phyloP scores from a whole-genome alignment of 805 yeast genomes.

The Teunomyces lycoperdinae region DNA sequence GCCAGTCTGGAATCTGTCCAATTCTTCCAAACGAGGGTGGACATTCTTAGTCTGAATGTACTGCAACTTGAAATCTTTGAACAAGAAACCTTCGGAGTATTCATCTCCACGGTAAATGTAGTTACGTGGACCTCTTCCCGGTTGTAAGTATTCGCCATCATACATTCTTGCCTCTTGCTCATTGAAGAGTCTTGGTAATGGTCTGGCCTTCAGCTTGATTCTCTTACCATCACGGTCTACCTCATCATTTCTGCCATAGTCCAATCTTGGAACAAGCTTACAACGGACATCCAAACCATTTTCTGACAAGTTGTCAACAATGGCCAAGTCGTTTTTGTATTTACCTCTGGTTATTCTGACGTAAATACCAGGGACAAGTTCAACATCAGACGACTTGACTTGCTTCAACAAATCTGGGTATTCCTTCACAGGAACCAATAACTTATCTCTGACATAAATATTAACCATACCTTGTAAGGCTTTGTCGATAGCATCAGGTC shows the following conservation, averaged over 20 bases:
- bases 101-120: slow-evolving; percentile 84
- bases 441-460: slow-evolving; percentile 67
- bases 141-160: slow-evolving; percentile 71
- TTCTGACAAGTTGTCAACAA: slow-evolving; percentile 89
- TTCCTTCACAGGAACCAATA: slow-evolving; percentile 92
- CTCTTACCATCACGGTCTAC: slow-evolving; percentile 46
- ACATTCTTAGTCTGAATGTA: slow-evolving; percentile 78
- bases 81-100: slow-evolving; percentile 82
- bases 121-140: slow-evolving; percentile 57
- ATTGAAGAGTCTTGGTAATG: slow-evolving; percentile 81
- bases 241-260: slow-evolving; percentile 70
- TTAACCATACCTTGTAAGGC: slow-evolving; percentile 90
- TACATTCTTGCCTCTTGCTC: slow-evolving; percentile 85
- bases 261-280: slow-evolving; percentile 88
- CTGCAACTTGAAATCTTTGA: slow-evolving; percentile 81
- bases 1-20: slow-evolving; percentile 74
- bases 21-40: slow-evolving; percentile 84
- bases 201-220: slow-evolving; percentile 62
- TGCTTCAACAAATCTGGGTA: slow-evolving; percentile 91
- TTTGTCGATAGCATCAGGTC: slow-evolving; percentile 84
- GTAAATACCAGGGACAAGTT: slow-evolving; percentile 86
- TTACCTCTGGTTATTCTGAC: slow-evolving; percentile 89
- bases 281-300: slow-evolving; percentile 95
- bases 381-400: slow-evolving; percentile 81
- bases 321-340: slow-evolving; percentile 89